Evolutionary conservation across 305 asterid genomes (phyloP), one percentile per base, ranked within the genome.

Genomic region (Salvia sclarea): DNA sequence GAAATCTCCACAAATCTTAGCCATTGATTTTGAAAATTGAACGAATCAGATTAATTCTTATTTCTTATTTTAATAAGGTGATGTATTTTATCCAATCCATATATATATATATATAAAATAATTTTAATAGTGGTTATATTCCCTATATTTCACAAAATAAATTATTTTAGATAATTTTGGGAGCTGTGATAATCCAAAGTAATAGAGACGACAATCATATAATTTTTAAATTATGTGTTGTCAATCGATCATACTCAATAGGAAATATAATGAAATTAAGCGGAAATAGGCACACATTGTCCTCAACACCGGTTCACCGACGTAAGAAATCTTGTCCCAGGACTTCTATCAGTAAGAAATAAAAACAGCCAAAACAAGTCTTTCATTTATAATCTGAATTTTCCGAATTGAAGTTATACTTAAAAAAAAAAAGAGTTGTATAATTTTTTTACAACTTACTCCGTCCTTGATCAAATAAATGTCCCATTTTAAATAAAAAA

Each of bases 301-400:
- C 81, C 83, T 63, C 28, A 53, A 64, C 71, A 58, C 76, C 68
- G 83, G 78, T 58, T 68, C 47, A 2, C 60, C 38, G 21, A 53
- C 44, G 14, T 16, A 37, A 61, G 10, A 61, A 71, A 72, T 58
- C 35, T 11, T 20, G 22, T 17, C 70, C 79, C 54, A 13, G 48
- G 60, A 71, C 66, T 50, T 66, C 14, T 56, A 48, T 47, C 33
- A 45, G 62, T 22, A 52, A 33, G 1, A 33, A 30, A 3, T 30
- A 7, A 30, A 47, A 38, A 37, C 11, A 3, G 31, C 18, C 50
- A 20, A 18, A 21, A 18, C 14, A 41, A 60, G 13, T 60, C 28
- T 40, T 21, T 37, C 14, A 16, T 35, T 20, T 40, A 68, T 24
- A 8, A 49, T 22, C 31, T n/a, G 14, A 37, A 33, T 22, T 40